phyloP scores from a whole-genome alignment of 2,329 filamentous ascomycete species.

The Aspergillus fructus region DNA sequence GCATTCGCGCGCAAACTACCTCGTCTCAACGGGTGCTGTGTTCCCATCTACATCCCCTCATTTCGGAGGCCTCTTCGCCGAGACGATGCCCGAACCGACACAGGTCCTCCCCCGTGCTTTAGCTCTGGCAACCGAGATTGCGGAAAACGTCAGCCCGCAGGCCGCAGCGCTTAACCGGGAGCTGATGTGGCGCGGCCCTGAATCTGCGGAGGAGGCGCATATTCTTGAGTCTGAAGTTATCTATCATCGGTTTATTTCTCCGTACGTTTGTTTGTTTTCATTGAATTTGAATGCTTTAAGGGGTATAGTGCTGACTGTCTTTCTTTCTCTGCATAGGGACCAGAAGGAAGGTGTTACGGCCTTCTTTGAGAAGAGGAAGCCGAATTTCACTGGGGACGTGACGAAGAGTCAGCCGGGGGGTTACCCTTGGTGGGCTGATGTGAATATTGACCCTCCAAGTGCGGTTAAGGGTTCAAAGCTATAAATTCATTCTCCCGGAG shows the following conservation, averaged over 20 bases:
- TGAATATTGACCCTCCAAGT: constrained; percentile 42
- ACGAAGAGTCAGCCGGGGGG: constrained; percentile 58
- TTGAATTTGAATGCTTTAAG: not conserved
- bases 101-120: constrained; percentile 65
- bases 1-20: constrained; percentile 31
- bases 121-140: constrained; percentile 66
- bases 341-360: constrained; percentile 66
- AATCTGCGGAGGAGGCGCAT: constrained; percentile 67
- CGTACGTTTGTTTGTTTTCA: constrained; percentile 18
- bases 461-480: constrained; percentile 24
- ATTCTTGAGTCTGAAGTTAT: constrained; percentile 58
- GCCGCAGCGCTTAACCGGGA: constrained; percentile 68
- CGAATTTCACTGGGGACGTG: constrained; percentile 61
- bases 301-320: constrained; percentile 10
- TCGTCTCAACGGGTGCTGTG: constrained; percentile 63
- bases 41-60: constrained; percentile 51
- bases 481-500: constrained; percentile 11
- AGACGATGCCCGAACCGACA: constrained; percentile 58
- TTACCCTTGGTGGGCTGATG: constrained; percentile 69
- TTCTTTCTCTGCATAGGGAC: constrained; percentile 48
- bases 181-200: constrained; percentile 59
- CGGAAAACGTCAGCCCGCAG: constrained; percentile 63
- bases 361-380: constrained; percentile 68
- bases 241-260: constrained; percentile 38
- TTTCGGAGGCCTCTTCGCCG: constrained; percentile 62